These are phyloP conservation scores for Gossypium turneri DNA, from an alignment of 345 rosid genomes.

Conservation along the genomic window DNA sequence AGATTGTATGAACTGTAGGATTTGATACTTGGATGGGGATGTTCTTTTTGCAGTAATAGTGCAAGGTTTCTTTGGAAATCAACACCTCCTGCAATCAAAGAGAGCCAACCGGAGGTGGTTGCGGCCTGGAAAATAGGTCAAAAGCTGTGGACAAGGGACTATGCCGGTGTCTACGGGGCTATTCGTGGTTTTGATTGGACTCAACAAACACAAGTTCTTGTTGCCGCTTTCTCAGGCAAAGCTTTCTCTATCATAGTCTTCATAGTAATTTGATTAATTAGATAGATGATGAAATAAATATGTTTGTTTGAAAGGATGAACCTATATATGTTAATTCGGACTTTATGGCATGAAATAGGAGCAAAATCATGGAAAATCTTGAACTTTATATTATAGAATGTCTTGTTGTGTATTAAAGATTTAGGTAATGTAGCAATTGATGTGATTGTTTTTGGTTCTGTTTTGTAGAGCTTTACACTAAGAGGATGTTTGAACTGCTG, in stretches of 20 bases:
- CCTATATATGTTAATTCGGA: neutral
- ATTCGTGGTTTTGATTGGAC: slow-evolving; percentile 74
- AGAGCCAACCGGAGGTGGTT: slow-evolving; percentile 61
- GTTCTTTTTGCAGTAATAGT: slow-evolving; percentile 50
- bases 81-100: slow-evolving; percentile 59
- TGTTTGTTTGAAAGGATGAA: neutral
- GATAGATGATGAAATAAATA: slow-evolving; percentile 18
- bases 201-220: slow-evolving; percentile 53
- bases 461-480: slow-evolving; percentile 67
- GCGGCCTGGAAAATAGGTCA: slow-evolving; percentile 87
- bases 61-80: slow-evolving; percentile 88
- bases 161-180: slow-evolving; percentile 71
- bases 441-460: neutral
- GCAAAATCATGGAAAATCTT: neutral
- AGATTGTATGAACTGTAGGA: neutral
- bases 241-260: neutral
- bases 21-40: neutral
- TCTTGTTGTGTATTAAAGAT: neutral
- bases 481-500: slow-evolving; percentile 73
- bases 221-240: slow-evolving; percentile 50
- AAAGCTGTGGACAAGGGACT: slow-evolving; percentile 76
- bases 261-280: slow-evolving; percentile 8
- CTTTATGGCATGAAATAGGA: neutral
- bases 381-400: neutral
- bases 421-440: neutral